Evolutionary conservation across 345 rosid genomes (phyloP).

Genomic region (Psidium friedrichsthalianum): DNA sequence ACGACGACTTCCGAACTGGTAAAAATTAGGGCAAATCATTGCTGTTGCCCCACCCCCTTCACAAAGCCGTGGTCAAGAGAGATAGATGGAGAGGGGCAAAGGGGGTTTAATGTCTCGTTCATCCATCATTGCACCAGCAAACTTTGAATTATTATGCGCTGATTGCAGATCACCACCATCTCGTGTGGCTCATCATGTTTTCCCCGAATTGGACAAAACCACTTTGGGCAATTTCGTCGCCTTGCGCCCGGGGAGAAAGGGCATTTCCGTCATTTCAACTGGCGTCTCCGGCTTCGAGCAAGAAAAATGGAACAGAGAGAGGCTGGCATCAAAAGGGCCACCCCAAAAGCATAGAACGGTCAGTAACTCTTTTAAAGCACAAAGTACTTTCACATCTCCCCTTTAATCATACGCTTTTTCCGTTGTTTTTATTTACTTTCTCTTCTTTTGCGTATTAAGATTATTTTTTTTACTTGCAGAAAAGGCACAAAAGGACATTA

Average conservation of each 20-base stretch:
- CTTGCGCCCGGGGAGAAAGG: neutral
- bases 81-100: neutral
- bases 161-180: neutral
- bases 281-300: neutral
- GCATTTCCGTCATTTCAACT: neutral
- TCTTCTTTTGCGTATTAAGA: neutral
- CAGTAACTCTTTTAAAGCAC: neutral
- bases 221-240: neutral
- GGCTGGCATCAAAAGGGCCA: neutral
- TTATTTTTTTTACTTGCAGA: neutral
- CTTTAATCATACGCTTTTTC: conserved; percentile 3
- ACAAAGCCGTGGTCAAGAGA: neutral
- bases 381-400: conserved; percentile 6
- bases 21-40: neutral
- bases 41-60: neutral
- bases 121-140: neutral
- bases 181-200: neutral
- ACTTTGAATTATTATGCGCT: neutral
- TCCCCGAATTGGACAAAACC: neutral
- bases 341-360: neutral
- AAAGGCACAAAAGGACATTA: neutral
- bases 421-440: neutral
- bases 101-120: neutral
- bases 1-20: neutral
- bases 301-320: neutral